These are phyloP conservation scores for Aspergillus neotritici DNA, from an alignment of 2,329 filamentous ascomycete genomes.

Conservation along the genomic window DNA sequence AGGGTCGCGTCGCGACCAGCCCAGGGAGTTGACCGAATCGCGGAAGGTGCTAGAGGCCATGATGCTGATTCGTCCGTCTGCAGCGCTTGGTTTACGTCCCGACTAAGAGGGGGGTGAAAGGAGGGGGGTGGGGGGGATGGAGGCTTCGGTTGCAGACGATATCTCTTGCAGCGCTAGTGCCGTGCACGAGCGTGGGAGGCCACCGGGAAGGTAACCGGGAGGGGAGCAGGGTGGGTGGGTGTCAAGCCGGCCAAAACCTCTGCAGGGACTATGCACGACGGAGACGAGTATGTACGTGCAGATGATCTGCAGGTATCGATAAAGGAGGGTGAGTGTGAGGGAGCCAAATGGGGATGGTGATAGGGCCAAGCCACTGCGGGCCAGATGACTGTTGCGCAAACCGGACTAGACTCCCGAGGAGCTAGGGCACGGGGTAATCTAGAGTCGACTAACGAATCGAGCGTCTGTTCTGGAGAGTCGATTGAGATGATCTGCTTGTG, in stretches of 20 bases:
- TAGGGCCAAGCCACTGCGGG: slow-evolving; percentile 21
- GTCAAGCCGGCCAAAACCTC: slow-evolving; percentile 20
- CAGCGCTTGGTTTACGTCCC: slow-evolving; percentile 8
- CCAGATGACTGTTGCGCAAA: slow-evolving; percentile 33
- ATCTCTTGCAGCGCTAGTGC: slow-evolving; percentile 9
- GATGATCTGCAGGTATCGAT: slow-evolving; percentile 43
- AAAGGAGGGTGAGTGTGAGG: slow-evolving; percentile 19
- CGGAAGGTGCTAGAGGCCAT: slow-evolving; percentile 63
- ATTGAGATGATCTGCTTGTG: slow-evolving; percentile 19
- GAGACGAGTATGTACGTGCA: slow-evolving; percentile 40
- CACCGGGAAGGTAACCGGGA: slow-evolving; percentile 10
- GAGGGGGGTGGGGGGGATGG: slow-evolving; percentile 1
- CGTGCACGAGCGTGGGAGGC: slow-evolving; percentile 6
- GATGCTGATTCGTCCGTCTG: slow-evolving; percentile 8
- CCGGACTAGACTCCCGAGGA: slow-evolving; percentile 17
- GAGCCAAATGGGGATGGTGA: slow-evolving; percentile 15
- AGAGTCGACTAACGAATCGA: slow-evolving; percentile 10
- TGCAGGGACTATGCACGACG: slow-evolving; percentile 44
- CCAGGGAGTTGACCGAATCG: slow-evolving; percentile 89
- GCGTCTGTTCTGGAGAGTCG: slow-evolving; percentile 3
- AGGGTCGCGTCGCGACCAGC: slow-evolving; percentile 81
- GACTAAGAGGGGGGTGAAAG: slow-evolving; percentile 9
- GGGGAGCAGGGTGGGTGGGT: background rate
- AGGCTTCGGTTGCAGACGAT: slow-evolving; percentile 18
- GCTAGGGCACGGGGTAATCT: slow-evolving; percentile 17